phyloP scores from a whole-genome alignment of 106 monocot species.

The Posidonia australis region DNA sequence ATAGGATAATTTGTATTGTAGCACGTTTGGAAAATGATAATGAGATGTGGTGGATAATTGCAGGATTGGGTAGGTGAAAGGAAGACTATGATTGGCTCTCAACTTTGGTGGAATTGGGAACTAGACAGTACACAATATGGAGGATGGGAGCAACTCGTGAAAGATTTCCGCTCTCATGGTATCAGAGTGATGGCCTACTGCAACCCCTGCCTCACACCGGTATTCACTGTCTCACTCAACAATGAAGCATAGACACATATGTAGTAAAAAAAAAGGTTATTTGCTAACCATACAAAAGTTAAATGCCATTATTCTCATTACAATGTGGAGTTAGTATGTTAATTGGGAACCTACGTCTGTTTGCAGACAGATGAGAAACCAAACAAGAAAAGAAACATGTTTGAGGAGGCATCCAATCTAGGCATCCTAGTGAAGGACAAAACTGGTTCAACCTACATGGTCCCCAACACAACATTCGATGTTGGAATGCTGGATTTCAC shows the following conservation, averaged over 20 bases:
- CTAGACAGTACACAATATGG: slow-evolving; percentile 45
- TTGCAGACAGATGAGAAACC: slow-evolving; percentile 48
- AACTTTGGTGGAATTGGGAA: slow-evolving; percentile 95
- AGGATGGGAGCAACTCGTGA: slow-evolving; percentile 52
- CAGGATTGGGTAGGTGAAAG: slow-evolving; percentile 96
- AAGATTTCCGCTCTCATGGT: slow-evolving; percentile 32
- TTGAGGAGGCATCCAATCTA: slow-evolving; percentile 50
- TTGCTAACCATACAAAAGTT: too few species aligned
- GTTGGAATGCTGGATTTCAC: slow-evolving; percentile 84
- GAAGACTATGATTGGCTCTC: slow-evolving; percentile 76
- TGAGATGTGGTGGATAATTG: not conserved
- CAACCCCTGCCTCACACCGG: slow-evolving; percentile 76
- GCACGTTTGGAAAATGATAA: not conserved
- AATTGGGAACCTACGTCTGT: too few species aligned
- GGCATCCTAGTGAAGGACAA: slow-evolving; percentile 56
- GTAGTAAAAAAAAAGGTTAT: too few species aligned
- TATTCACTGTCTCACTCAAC: slow-evolving; percentile 4
- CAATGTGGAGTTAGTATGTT: too few species aligned
- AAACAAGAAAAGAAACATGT: slow-evolving; percentile 46
- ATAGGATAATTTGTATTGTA: too few species aligned
- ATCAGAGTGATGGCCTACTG: slow-evolving; percentile 78
- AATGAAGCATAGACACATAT: not conserved
- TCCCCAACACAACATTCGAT: slow-evolving; percentile 78
- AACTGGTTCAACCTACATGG: slow-evolving; percentile 45
- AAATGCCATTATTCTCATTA: too few species aligned